Percentiles rank a stretch among this genome's conserved stretches.
phyloP scores from a whole-genome alignment of 2,329 filamentous ascomycete species.

The Colletotrichum limetticola region DNA sequence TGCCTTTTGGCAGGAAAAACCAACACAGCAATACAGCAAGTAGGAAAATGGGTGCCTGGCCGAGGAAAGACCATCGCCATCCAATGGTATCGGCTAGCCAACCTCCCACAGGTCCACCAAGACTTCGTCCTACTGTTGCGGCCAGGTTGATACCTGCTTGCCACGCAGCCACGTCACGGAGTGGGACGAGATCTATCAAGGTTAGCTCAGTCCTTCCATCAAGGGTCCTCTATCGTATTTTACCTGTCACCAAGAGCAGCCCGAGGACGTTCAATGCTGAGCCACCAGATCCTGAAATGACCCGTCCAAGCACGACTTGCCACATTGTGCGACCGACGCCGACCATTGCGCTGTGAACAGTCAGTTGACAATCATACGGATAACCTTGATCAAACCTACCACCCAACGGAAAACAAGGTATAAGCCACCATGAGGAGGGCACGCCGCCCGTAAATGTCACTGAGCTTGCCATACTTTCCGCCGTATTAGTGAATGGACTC shows the following conservation, averaged over 20 bases:
- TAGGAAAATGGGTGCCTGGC: conserved; percentile 69
- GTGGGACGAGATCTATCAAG: conserved; percentile 57
- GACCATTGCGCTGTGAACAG: conserved; percentile 40
- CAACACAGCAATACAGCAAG: conserved; percentile 64
- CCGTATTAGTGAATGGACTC: not conserved
- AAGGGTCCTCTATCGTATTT: not conserved
- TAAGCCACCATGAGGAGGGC: conserved; percentile 59
- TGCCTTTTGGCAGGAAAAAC: conserved; percentile 58
- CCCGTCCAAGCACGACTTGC: conserved; percentile 60
- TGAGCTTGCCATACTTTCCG: conserved; percentile 62
- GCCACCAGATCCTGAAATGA: conserved; percentile 62
- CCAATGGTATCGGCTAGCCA: conserved; percentile 72
- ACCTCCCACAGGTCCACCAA: conserved; percentile 68
- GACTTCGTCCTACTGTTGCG: conserved; percentile 60
- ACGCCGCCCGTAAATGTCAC: conserved; percentile 67
- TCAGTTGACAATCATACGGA: conserved; percentile 27
- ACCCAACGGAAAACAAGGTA: conserved; percentile 60
- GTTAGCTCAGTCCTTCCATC: not conserved
- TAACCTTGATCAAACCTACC: conserved; percentile 48
- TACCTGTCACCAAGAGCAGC: conserved; percentile 63
- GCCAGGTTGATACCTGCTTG: conserved; percentile 64
- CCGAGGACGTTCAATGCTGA: conserved; percentile 63
- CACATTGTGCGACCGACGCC: conserved; percentile 58
- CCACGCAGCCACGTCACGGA: conserved; percentile 64
- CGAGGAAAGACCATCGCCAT: conserved; percentile 75